A percentile compares a stretch with the other conserved stretches of the same genome.
These are phyloP conservation scores for Cytospora chrysosperma DNA, from an alignment of 2,329 filamentous ascomycete species.

Conservation along the genomic window DNA sequence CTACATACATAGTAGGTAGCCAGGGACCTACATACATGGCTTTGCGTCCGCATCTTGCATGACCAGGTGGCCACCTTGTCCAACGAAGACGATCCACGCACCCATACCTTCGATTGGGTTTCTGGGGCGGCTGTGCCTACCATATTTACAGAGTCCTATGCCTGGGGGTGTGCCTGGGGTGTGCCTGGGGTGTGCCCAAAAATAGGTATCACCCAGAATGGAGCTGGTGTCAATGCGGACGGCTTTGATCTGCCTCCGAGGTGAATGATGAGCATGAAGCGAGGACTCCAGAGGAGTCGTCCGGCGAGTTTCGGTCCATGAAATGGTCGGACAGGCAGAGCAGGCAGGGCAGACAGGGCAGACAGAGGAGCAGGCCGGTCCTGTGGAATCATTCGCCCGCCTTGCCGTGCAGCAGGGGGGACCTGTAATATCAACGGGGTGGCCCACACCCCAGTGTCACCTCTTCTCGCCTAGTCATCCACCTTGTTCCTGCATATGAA, in stretches of 20 bases:
- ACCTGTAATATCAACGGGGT: background rate
- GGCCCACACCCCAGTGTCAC: constrained; percentile 6
- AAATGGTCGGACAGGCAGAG: background rate
- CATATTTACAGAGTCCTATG: no score
- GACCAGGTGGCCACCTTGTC: background rate
- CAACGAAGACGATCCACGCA: background rate
- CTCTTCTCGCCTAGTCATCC: constrained; percentile 9
- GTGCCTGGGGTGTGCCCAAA: background rate
- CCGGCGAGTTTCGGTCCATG: background rate
- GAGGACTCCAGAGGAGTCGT: background rate
- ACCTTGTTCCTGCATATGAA: constrained; percentile 20
- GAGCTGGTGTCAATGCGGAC: background rate
- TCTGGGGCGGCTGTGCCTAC: background rate
- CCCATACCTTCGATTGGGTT: background rate
- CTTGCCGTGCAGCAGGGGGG: constrained; percentile 2
- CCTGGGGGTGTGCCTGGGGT: background rate
- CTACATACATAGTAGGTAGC: background rate
- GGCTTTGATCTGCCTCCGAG: background rate
- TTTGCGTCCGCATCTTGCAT: background rate
- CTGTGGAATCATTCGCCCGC: background rate
- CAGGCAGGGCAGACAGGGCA: background rate
- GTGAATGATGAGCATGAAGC: background rate
- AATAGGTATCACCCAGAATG: background rate
- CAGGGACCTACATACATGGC: background rate
- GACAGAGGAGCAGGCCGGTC: background rate